These are phyloP conservation scores for Symbiodinium pilosum DNA, from an alignment of 73 alveolate species.

Conservation along the genomic window DNA sequence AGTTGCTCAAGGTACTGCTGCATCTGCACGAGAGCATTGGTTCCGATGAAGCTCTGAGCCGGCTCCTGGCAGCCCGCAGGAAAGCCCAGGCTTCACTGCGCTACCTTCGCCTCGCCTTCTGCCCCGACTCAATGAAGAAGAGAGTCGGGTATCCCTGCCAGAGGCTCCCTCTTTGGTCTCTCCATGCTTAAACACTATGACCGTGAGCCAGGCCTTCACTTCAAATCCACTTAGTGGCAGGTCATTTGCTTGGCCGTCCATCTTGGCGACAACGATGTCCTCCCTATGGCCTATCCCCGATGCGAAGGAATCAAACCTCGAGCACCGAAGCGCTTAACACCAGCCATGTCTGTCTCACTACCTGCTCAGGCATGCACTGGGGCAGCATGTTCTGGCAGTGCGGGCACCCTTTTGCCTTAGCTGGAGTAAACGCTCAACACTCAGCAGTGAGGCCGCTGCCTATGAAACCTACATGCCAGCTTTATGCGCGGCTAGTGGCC, in stretches of 20 bases:
- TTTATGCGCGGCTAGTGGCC: not conserved
- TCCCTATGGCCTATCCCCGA: not conserved
- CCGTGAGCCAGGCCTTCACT: not conserved
- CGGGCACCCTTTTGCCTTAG: conserved; percentile 55
- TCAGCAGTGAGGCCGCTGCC: not conserved
- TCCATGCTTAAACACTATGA: not conserved
- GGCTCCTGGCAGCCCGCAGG: conserved; percentile 25
- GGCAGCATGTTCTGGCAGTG: conserved; percentile 90
- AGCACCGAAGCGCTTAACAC: not conserved
- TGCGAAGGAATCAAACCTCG: conserved; percentile 58
- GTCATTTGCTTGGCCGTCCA: conserved; percentile 30
- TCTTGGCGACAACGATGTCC: conserved; percentile 25
- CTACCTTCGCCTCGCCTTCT: not conserved
- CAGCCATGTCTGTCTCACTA: not conserved
- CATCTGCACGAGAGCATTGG: conserved; percentile 13
- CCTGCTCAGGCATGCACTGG: not conserved
- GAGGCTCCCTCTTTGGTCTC: too few relatives aligned
- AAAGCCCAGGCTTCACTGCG: too few relatives aligned
- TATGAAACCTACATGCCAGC: not conserved
- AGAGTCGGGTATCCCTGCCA: conserved; percentile 55
- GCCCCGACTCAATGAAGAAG: conserved; percentile 54
- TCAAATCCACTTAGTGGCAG: conserved; percentile 33
- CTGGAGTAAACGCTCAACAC: not conserved
- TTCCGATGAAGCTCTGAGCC: not conserved
- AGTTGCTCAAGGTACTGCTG: conserved; percentile 5